phyloP scores from a whole-genome alignment of 2,329 filamentous ascomycete species.

The Aspergillus ustus region DNA sequence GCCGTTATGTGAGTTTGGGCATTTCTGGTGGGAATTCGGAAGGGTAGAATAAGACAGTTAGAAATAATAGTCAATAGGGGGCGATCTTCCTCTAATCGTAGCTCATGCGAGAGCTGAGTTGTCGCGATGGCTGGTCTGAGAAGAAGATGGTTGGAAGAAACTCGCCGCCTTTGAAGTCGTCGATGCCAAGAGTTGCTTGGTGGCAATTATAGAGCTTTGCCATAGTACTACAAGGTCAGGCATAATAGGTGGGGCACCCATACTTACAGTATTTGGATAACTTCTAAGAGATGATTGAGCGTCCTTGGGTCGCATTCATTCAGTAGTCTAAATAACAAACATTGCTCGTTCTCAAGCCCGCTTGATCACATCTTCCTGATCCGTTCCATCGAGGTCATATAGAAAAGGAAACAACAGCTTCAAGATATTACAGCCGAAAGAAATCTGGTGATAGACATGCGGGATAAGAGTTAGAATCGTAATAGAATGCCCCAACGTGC shows the following conservation, averaged over 20 bases:
- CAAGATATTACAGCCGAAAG: slow-evolving; percentile 20
- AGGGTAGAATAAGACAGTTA: background rate
- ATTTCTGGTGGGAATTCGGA: background rate
- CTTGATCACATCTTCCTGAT: slow-evolving; percentile 30
- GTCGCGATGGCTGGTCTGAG: background rate
- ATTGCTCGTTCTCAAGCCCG: slow-evolving; percentile 32
- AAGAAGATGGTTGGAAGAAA: slow-evolving; percentile 9
- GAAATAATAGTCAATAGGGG: background rate
- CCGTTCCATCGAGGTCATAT: slow-evolving; percentile 19
- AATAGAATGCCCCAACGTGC: slow-evolving; percentile 20
- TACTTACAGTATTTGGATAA: background rate
- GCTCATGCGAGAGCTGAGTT: background rate
- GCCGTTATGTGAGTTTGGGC: background rate
- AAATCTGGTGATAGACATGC: slow-evolving; percentile 19
- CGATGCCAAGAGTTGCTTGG: slow-evolving; percentile 18
- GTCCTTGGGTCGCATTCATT: slow-evolving; percentile 14
- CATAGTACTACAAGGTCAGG: background rate
- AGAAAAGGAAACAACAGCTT: slow-evolving; percentile 20
- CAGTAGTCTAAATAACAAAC: slow-evolving; percentile 26
- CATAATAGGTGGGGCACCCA: background rate
- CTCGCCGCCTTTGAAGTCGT: slow-evolving; percentile 17
- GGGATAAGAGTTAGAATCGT: slow-evolving; percentile 18
- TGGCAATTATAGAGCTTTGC: background rate
- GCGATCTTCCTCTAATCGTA: background rate
- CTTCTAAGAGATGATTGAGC: background rate